Evolutionary conservation across 2,329 filamentous ascomycete species (phyloP).

Genomic region (Rachicladosporium sp.): DNA sequence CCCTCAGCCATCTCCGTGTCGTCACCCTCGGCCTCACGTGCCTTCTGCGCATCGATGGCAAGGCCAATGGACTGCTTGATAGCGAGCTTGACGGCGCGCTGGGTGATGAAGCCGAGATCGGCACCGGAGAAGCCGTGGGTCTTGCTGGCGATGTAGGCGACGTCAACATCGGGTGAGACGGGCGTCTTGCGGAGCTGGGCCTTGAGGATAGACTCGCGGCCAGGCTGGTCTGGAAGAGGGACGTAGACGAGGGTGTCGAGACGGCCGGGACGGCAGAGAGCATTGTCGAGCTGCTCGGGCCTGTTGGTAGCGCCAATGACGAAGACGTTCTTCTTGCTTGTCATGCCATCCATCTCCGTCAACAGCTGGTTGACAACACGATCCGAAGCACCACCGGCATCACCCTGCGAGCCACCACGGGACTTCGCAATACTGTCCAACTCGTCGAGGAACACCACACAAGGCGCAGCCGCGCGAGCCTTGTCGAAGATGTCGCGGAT

Average conservation of each 20-base stretch:
- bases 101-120: conserved; percentile 96
- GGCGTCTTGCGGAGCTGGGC: conserved; percentile 98
- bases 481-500: conserved; percentile 99
- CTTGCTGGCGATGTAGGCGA: conserved; percentile 86
- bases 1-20: conserved; percentile 66
- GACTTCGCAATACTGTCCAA: conserved; percentile 98
- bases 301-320: conserved; percentile 98
- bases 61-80: conserved; percentile 90
- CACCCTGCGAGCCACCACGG: conserved; percentile 88
- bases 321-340: conserved; percentile 99
- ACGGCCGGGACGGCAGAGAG: conserved; percentile 95
- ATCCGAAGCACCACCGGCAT: conserved; percentile 95
- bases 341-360: conserved; percentile 99
- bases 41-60: conserved; percentile 84
- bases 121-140: conserved; percentile 99
- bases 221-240: conserved; percentile 82
- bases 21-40: conserved; percentile 66
- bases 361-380: conserved; percentile 99
- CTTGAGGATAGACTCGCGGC: conserved; percentile 79
- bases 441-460: conserved; percentile 97
- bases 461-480: conserved; percentile 92
- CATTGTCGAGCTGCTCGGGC: conserved; percentile 96
- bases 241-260: conserved; percentile 98
- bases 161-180: conserved; percentile 73
- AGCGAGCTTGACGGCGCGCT: conserved; percentile 96